Evolutionary conservation across 2,329 filamentous ascomycete species (phyloP).

Genomic region (Leptographium lundbergii): DNA sequence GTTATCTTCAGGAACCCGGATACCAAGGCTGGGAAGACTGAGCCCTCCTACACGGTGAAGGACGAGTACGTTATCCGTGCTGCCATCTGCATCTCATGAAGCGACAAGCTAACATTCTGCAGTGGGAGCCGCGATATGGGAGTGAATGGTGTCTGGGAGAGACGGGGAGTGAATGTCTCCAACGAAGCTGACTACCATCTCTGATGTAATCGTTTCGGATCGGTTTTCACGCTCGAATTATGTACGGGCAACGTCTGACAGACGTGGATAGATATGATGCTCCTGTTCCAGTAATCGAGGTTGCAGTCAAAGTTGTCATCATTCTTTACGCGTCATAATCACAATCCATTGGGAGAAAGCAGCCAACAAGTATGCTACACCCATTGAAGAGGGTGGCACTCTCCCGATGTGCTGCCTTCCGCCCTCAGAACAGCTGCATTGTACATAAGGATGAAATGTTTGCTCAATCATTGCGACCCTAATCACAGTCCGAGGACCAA

Average conservation of each 20-base stretch:
- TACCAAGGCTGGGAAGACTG: neutral
- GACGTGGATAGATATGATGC: too few species aligned
- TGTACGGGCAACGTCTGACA: too few species aligned
- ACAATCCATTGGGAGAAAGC: too few species aligned
- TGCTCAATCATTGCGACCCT: conserved; percentile 39
- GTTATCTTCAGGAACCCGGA: conserved; percentile 8
- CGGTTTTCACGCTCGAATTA: neutral
- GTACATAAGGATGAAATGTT: conserved; percentile 21
- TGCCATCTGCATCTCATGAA: neutral
- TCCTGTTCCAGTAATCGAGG: neutral
- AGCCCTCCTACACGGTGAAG: neutral
- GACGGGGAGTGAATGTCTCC: neutral
- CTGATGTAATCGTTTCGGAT: neutral
- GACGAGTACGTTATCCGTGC: neutral
- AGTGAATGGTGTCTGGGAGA: conserved; percentile 6
- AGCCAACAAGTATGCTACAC: too few species aligned
- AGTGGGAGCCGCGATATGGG: conserved; percentile 5
- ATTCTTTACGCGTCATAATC: too few species aligned
- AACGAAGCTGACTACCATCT: neutral
- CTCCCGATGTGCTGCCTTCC: too few species aligned
- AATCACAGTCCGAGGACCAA: conserved; percentile 24
- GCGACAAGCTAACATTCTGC: neutral
- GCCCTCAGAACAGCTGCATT: neutral
- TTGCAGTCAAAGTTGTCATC: too few species aligned
- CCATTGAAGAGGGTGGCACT: too few species aligned